Conservation (phyloP, 768 basidiomycete genomes). For the Boletus rubescentipes region DNA sequence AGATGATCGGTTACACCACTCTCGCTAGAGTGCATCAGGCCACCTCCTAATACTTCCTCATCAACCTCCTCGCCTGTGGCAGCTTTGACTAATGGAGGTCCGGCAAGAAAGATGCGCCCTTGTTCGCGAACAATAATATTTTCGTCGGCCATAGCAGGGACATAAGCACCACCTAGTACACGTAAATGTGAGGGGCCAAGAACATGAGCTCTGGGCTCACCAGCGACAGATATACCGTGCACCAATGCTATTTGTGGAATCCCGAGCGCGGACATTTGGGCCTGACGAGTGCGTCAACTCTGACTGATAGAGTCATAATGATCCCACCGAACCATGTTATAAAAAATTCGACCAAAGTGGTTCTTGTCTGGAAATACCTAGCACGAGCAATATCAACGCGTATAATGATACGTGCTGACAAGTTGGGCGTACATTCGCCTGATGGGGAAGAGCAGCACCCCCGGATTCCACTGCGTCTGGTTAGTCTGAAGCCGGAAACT, state of each 20-base stretch:
- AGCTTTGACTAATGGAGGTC: conserved; percentile 92
- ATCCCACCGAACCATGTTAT: conserved; percentile 73
- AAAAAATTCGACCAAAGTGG: conserved; percentile 95
- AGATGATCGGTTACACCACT: conserved; percentile 91
- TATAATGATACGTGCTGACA: not conserved
- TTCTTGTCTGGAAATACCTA: conserved; percentile 91
- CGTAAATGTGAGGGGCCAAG: conserved; percentile 3
- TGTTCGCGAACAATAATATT: conserved; percentile 89
- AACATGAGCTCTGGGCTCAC: conserved; percentile 29
- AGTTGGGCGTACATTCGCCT: conserved; percentile 60
- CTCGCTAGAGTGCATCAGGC: conserved; percentile 87
- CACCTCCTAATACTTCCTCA: conserved; percentile 89
- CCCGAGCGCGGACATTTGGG: conserved; percentile 88
- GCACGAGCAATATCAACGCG: not conserved
- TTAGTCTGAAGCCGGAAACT: conserved; percentile 1
- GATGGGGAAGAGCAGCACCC: conserved; percentile 88
- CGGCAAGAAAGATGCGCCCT: conserved; percentile 91
- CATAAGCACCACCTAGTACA: conserved; percentile 77
- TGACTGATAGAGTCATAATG: not conserved
- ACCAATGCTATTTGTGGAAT: conserved; percentile 93
- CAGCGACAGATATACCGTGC: conserved; percentile 93
- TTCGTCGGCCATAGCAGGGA: conserved; percentile 96
- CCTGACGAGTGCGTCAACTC: conserved; percentile 45
- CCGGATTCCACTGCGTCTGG: conserved; percentile 78
- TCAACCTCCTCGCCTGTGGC: conserved; percentile 93